Evolutionary conservation across 2,329 filamentous ascomycete species (phyloP).

Genomic region (Hypoxylon sp.): DNA sequence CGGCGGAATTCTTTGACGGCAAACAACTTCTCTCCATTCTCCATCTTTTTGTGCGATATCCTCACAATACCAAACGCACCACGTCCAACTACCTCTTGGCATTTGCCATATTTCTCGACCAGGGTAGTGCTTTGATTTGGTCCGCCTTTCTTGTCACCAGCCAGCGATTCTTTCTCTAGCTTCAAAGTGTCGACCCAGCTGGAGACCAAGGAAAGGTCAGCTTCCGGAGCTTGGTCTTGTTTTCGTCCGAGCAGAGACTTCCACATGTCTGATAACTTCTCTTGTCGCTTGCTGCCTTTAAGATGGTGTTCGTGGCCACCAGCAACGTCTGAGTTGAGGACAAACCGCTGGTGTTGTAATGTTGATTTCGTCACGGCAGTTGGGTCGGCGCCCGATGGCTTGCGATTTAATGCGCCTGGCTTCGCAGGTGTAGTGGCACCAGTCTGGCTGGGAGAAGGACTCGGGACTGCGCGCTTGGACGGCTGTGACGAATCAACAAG

Average conservation of each 20-base stretch:
- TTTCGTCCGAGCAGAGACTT: slow-evolving; percentile 86
- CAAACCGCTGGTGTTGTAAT: slow-evolving; percentile 58
- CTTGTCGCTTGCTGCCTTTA: slow-evolving; percentile 88
- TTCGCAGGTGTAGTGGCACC: slow-evolving; percentile 47
- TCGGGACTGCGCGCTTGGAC: slow-evolving; percentile 41
- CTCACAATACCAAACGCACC: slow-evolving; percentile 97
- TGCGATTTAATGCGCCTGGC: slow-evolving; percentile 49
- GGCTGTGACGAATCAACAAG: slow-evolving; percentile 47
- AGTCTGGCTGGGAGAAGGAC: slow-evolving; percentile 43
- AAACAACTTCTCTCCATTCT: slow-evolving; percentile 90
- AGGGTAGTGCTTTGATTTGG: slow-evolving; percentile 79
- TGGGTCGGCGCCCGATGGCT: slow-evolving; percentile 39
- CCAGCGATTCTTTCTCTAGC: slow-evolving; percentile 81
- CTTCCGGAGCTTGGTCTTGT: slow-evolving; percentile 75
- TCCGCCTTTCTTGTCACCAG: slow-evolving; percentile 78
- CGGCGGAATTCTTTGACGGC: slow-evolving; percentile 98
- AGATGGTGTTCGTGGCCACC: slow-evolving; percentile 88
- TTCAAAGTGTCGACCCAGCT: slow-evolving; percentile 95
- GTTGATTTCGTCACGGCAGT: slow-evolving; percentile 44
- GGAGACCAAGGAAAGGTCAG: slow-evolving; percentile 90
- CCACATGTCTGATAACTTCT: slow-evolving; percentile 93
- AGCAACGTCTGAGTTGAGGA: slow-evolving; percentile 59
- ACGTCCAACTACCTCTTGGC: slow-evolving; percentile 94
- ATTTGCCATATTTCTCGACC: slow-evolving; percentile 97
- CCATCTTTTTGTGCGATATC: slow-evolving; percentile 94